These are phyloP conservation scores for Apiotrichum laibachii DNA, from an alignment of 1,284 basidiomycete species.

Conservation along the genomic window DNA sequence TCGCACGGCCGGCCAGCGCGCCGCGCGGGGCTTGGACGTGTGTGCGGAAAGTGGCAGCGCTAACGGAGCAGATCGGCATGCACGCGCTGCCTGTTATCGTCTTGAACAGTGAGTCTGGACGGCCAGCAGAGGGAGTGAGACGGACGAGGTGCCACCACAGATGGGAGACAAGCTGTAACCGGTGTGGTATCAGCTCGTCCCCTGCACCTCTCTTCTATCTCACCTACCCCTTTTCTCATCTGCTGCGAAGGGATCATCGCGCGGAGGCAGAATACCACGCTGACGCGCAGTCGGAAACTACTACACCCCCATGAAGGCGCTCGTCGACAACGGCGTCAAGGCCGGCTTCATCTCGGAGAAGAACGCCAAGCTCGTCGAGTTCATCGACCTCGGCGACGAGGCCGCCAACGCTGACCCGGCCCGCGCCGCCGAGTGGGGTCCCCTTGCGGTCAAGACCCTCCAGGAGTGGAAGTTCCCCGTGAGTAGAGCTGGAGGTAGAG, in stretches of 20 bases:
- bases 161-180: too few species aligned
- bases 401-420: conserved; percentile 59
- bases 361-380: conserved; percentile 62
- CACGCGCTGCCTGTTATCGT: conserved; percentile 75
- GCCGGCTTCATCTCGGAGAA: conserved; percentile 70
- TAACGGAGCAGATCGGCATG: conserved; percentile 73
- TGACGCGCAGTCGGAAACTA: conserved; percentile 61
- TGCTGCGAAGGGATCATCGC: too few species aligned
- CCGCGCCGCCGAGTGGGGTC: conserved; percentile 65
- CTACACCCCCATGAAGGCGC: conserved; percentile 71
- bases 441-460: conserved; percentile 64
- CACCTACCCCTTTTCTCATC: too few species aligned
- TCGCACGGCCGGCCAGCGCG: conserved; percentile 4
- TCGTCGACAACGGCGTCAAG: conserved; percentile 65
- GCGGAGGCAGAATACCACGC: neutral
- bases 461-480: conserved; percentile 59
- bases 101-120: conserved; percentile 58
- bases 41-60: neutral
- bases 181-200: too few species aligned
- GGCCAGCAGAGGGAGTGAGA: too few species aligned
- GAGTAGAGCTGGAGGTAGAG: conserved; percentile 12
- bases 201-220: too few species aligned
- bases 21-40: conserved; percentile 5
- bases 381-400: conserved; percentile 64
- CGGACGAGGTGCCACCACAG: too few species aligned